phyloP scores from a whole-genome alignment of 192 early-diverging fungal genomes.

The Coemansia sp. region DNA sequence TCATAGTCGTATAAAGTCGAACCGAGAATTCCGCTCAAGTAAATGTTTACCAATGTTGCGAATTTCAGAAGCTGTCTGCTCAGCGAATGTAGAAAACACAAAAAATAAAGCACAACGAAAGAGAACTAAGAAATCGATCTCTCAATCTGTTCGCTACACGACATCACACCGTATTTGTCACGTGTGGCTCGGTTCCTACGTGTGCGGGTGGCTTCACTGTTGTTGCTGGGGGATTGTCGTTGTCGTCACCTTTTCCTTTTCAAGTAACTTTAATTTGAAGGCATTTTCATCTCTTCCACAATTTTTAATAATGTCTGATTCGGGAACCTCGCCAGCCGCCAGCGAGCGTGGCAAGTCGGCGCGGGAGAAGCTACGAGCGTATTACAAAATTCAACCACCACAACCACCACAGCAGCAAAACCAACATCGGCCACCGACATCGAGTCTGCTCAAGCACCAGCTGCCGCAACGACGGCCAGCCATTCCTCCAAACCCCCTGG shows the following conservation, averaged over 20 bases:
- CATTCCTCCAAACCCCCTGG: slow-evolving; percentile 56
- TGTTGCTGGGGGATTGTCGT: not conserved
- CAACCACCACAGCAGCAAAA: slow-evolving; percentile 28
- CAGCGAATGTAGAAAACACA: too few species aligned
- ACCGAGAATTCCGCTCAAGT: slow-evolving; percentile 30
- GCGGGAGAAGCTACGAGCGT: slow-evolving; percentile 47
- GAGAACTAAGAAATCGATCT: too few species aligned
- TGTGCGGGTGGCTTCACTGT: not conserved
- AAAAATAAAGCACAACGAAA: too few species aligned
- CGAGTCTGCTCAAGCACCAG: slow-evolving; percentile 12
- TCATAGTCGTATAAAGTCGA: slow-evolving; percentile 41
- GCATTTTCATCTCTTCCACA: not conserved
- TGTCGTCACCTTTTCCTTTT: not conserved
- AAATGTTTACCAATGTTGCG: slow-evolving; percentile 9
- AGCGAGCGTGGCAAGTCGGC: slow-evolving; percentile 21
- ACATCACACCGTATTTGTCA: too few species aligned
- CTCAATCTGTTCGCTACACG: too few species aligned
- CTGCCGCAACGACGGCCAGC: not conserved
- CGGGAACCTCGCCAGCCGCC: not conserved
- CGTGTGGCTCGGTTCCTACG: not conserved
- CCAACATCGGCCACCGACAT: slow-evolving; percentile 5
- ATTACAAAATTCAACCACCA: slow-evolving; percentile 57
- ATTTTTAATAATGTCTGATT: not conserved
- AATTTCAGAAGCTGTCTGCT: too few species aligned
- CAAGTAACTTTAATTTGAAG: not conserved